A percentile compares a stretch with the other conserved stretches of the same genome.
These are phyloP conservation scores for Chlorella variabilis DNA, from an alignment of 163 green algal species.

Conservation along the genomic window DNA sequence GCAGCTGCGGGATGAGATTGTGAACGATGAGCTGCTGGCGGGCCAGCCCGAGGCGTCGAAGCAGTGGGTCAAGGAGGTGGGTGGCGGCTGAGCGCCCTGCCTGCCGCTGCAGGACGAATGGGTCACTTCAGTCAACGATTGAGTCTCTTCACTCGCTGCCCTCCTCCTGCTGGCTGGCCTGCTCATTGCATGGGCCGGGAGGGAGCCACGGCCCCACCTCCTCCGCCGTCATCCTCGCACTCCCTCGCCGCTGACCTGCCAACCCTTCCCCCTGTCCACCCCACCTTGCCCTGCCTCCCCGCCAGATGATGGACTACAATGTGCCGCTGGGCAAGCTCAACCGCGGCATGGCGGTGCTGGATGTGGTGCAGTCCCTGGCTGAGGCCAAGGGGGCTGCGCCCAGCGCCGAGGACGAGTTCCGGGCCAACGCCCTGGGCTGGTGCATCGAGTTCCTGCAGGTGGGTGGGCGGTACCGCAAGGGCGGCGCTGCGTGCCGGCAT, in stretches of 20 bases:
- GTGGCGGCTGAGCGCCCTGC: background rate
- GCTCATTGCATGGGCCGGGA: no score
- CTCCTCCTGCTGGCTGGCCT: no score
- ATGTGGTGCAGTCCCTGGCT: conserved; percentile 73
- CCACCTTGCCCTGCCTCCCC: no score
- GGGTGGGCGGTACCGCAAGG: no score
- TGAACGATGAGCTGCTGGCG: conserved; percentile 71
- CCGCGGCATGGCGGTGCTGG: conserved; percentile 95
- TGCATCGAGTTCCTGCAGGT: conserved; percentile 91
- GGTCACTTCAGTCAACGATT: no score
- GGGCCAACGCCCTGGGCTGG: conserved; percentile 90
- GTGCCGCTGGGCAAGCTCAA: conserved; percentile 96
- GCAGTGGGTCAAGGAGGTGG: conserved; percentile 78
- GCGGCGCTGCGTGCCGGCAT: conserved; percentile 1
- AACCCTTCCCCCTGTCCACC: no score
- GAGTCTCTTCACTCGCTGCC: no score
- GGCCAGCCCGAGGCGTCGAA: conserved; percentile 69
- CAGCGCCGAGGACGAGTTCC: conserved; percentile 74
- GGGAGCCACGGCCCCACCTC: no score
- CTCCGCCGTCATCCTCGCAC: no score
- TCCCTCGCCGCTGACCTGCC: no score
- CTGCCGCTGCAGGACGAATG: no score
- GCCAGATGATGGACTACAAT: conserved; percentile 96
- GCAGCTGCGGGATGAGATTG: conserved; percentile 76
- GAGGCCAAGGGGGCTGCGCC: conserved; percentile 40